Evolutionary conservation across 2,329 filamentous ascomycete genomes (phyloP), one percentile per base, ranked within the genome.

Genomic region (Paecilomyces fulvus): DNA sequence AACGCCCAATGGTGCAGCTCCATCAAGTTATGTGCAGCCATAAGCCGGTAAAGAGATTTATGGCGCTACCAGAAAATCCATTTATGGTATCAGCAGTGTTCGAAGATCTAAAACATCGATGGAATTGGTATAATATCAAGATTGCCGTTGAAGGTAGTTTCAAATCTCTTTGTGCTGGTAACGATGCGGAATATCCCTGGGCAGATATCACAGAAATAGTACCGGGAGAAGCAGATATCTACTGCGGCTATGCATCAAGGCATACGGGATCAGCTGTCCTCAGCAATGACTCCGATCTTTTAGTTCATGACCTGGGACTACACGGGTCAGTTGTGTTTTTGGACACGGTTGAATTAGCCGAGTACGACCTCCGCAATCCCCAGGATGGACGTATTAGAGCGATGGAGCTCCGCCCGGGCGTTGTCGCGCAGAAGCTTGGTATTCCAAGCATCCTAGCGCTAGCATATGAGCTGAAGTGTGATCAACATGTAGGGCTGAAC

Each of bases 211-310:
- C 77, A 0, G 73, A 77, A 23, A 78, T 94, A 11, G 86, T 95
- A 0, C 85, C 90, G 0, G 91, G 89, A 0, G 92, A 97, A 72
- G 92, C 92, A 1, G 92, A 97, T 67, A 73, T 79, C 23, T 94
- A 84, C 73, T 96, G 91, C 68, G 90, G 90, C 2, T 73, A 79
- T 12, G 78, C 84, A 54, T 79, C 89, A 6, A 77, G 77, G n/a
- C 60, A 74, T 2, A 67, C 77, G 30, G 83, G 82, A 0, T 75
- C 77, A 1, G 80, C 90, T 12, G 76, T 85, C 28, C 72, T 96
- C 6, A 95, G 90, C 0, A 86, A 84, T n/a, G 92, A 97, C 65
- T 95, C 91, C 0, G 92, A 97, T 66, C 78, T 96, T 8, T 75
- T 95, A 0, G 79, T 92, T 0, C 86, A 92, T 67, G 80, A 90